Evolutionary conservation across 768 basidiomycete species (phyloP).

Genomic region (Mrakia frigida): DNA sequence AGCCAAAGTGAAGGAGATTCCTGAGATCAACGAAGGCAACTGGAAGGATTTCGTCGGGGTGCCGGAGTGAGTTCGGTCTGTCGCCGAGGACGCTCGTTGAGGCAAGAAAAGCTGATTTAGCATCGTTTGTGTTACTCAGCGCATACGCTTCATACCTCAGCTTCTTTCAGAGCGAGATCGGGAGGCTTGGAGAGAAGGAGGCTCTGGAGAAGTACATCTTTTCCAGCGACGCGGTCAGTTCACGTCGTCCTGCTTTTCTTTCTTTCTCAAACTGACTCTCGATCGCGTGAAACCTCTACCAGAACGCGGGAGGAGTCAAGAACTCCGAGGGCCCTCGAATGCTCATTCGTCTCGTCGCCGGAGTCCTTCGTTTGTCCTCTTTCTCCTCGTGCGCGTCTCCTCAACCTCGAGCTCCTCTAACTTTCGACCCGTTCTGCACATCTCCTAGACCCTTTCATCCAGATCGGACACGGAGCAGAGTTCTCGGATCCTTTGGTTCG

Average conservation of each 20-base stretch:
- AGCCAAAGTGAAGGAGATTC: slow-evolving; percentile 15
- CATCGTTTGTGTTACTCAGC: background rate
- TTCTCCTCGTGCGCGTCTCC: background rate
- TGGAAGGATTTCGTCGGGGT: slow-evolving; percentile 18
- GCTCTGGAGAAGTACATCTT: slow-evolving; percentile 19
- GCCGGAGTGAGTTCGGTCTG: slow-evolving; percentile 9
- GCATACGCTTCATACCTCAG: slow-evolving; percentile 11
- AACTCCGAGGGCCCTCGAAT: slow-evolving; percentile 17
- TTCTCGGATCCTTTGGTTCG: slow-evolving; percentile 3
- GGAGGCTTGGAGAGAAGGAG: background rate
- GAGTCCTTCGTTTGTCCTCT: slow-evolving; percentile 15
- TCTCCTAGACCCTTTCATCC: slow-evolving; percentile 21
- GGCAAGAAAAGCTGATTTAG: background rate
- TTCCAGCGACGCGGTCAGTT: slow-evolving; percentile 14
- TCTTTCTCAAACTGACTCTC: background rate
- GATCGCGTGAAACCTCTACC: rapidly evolving
- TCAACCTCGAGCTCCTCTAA: background rate
- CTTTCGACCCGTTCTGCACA: background rate
- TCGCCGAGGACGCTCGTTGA: background rate
- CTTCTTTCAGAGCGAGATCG: slow-evolving; percentile 14
- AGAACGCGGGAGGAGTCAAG: slow-evolving; percentile 14
- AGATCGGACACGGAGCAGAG: slow-evolving; percentile 23
- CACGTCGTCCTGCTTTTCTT: background rate
- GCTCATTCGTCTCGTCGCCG: slow-evolving; percentile 20
- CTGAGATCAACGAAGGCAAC: slow-evolving; percentile 13